These are phyloP conservation scores for Colletotrichum tanaceti DNA, from an alignment of 2,329 filamentous ascomycete genomes.

Conservation along the genomic window DNA sequence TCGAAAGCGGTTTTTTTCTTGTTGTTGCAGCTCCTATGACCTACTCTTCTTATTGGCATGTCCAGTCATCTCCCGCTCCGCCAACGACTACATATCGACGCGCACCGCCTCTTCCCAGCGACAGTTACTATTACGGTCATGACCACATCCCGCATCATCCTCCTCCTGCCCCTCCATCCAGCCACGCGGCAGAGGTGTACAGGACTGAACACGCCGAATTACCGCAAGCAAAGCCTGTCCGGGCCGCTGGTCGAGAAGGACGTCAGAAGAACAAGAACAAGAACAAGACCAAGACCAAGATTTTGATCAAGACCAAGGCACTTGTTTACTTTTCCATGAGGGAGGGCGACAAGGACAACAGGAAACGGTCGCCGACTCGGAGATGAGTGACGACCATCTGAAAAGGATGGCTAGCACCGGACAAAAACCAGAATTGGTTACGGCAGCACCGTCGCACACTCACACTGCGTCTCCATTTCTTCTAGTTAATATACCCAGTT, in stretches of 20 bases:
- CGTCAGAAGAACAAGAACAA: constrained; percentile 6
- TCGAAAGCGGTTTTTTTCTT: background rate
- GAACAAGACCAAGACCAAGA: background rate
- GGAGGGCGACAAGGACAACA: background rate
- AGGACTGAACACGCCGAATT: background rate
- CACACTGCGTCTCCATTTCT: background rate
- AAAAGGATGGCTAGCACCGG: background rate
- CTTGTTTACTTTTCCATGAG: background rate
- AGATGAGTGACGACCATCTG: background rate
- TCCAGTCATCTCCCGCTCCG: background rate
- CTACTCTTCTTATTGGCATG: background rate
- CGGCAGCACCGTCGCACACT: background rate
- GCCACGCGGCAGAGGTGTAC: background rate
- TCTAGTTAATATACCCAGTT: background rate
- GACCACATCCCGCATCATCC: background rate
- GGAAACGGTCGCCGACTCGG: constrained; percentile 7
- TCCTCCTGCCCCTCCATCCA: background rate
- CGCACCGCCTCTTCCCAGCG: background rate
- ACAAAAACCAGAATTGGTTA: too few relatives aligned
- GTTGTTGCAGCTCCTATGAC: background rate
- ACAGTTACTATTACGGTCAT: background rate
- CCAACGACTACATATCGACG: background rate
- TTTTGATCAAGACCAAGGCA: background rate
- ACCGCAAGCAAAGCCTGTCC: background rate
- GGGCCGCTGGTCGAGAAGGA: background rate